phyloP scores from a whole-genome alignment of 306 rosid genomes.

The Datisca glomerata region DNA sequence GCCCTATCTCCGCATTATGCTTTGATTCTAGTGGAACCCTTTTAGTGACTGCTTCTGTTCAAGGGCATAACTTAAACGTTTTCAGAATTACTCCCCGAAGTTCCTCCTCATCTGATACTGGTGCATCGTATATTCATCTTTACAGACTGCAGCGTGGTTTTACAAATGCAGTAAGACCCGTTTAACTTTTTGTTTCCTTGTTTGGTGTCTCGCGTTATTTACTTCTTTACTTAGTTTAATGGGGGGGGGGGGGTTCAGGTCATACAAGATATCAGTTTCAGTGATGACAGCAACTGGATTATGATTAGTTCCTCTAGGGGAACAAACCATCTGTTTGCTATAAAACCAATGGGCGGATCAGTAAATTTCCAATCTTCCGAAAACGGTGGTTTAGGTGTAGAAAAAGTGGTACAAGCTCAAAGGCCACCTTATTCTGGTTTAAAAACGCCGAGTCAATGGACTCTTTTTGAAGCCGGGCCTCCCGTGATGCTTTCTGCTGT shows the following conservation, averaged over 20 bases:
- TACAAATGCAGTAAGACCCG: slow-evolving; percentile 72
- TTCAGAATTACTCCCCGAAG: slow-evolving; percentile 60
- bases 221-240: slow-evolving; percentile 7
- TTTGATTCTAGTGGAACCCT: slow-evolving; percentile 91
- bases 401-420: slow-evolving; percentile 23
- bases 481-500: slow-evolving; percentile 74
- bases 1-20: slow-evolving; percentile 89
- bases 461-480: slow-evolving; percentile 35
- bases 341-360: slow-evolving; percentile 81
- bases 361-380: slow-evolving; percentile 39
- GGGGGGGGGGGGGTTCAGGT: too few relatives aligned
- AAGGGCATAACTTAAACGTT: slow-evolving; percentile 91
- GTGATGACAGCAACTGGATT: slow-evolving; percentile 95
- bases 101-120: slow-evolving; percentile 31
- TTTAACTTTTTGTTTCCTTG: slow-evolving; percentile 4
- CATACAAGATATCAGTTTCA: slow-evolving; percentile 91
- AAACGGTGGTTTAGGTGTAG: slow-evolving; percentile 28
- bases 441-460: slow-evolving; percentile 42
- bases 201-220: neutral
- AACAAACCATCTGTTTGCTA: slow-evolving; percentile 84
- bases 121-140: slow-evolving; percentile 52
- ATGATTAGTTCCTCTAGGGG: slow-evolving; percentile 98
- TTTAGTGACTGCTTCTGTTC: slow-evolving; percentile 85
- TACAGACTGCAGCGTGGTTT: slow-evolving; percentile 89
- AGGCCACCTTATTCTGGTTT: slow-evolving; percentile 27